Evolutionary conservation across 129 eudicot species (phyloP), one percentile per base, ranked within the genome.

Genomic region (Pittosporum tobira): DNA sequence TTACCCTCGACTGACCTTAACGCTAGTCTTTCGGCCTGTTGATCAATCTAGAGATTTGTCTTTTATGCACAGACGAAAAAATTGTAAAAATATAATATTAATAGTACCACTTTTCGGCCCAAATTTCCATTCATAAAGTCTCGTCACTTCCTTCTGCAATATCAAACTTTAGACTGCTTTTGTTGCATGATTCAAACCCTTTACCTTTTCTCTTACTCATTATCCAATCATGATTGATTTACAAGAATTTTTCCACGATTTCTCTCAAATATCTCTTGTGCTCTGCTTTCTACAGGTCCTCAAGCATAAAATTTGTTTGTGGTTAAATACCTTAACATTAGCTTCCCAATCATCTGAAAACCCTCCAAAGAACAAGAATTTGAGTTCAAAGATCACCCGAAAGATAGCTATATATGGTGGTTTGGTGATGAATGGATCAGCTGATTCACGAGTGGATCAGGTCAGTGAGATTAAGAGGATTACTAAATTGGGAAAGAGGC

Each of bases 221-320:
- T 22, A n/a, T 24, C 13, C 14, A 28, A 45, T 5, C 36, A 70
- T 70, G 69, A 29, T 62, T 5, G 75, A 52, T 20, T 6, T 45
- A 26, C 34, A 24, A n/a, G 69, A 47, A 24, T 51, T 70, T 27
- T 30, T 61, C n/a, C 22, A 38, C 11, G 43, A 14, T 52, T 52
- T 70, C 38, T 62, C 69, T 31, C 14, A 62, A 10, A 24, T 62
- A 19, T 62, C 69, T 34, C 2, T 70, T 16, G 34, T 70, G 26
- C 20, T 49, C 1, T 57, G 31, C 47, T 54, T 70, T 30, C 38
- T 70, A 21, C 45, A 51, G 9, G 44, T 15, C n/a, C 40, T 65
- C 5, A 58, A 28, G 61, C 29, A 50, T 23, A 31, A 7, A 22
- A 16, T 25, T 46, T 30, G 21, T 57, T 44, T 48, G 65, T 37